Evolutionary conservation across 257 asterid species (phyloP).

Genomic region (Forsythia suspensa): DNA sequence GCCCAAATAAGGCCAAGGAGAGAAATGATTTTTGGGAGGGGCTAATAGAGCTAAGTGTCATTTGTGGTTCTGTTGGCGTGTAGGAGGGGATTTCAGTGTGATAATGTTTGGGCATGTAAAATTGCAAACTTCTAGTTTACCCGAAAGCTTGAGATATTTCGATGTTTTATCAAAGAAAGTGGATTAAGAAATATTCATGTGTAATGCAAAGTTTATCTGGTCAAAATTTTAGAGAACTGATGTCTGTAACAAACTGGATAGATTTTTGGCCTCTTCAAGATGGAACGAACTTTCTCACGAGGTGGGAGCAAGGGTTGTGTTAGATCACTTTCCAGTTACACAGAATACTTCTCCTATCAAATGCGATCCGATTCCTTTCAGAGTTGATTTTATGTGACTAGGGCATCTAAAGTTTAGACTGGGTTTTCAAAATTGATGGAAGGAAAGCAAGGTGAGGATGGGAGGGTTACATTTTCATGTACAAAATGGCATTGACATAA

Average conservation of each 20-base stretch:
- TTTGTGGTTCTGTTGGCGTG: not conserved
- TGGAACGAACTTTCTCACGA: not conserved
- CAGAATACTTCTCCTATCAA: not conserved
- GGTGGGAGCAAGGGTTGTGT: not conserved
- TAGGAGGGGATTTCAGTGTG: not conserved
- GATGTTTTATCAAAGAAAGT: not conserved
- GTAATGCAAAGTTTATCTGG: not conserved
- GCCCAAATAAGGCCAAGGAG: not conserved
- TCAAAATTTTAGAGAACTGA: not conserved
- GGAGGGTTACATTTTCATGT: not conserved
- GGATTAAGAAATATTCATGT: not conserved
- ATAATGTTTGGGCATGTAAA: not conserved
- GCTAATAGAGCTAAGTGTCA: not conserved
- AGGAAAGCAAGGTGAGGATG: not conserved
- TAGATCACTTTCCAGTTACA: too few species aligned
- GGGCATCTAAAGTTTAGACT: not conserved
- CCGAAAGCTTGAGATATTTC: slow-evolving; percentile 1
- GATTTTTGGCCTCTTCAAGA: not conserved
- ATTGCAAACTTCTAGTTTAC: not conserved
- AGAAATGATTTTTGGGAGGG: not conserved
- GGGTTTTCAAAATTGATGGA: not conserved
- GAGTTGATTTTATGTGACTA: not conserved
- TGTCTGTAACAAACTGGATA: not conserved
- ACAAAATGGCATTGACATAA: not conserved
- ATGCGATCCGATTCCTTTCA: not conserved